Evolutionary conservation across 164 flowering plant species (phyloP), one percentile per base, ranked within the genome.

Genomic region (Tinospora cordifolia): DNA sequence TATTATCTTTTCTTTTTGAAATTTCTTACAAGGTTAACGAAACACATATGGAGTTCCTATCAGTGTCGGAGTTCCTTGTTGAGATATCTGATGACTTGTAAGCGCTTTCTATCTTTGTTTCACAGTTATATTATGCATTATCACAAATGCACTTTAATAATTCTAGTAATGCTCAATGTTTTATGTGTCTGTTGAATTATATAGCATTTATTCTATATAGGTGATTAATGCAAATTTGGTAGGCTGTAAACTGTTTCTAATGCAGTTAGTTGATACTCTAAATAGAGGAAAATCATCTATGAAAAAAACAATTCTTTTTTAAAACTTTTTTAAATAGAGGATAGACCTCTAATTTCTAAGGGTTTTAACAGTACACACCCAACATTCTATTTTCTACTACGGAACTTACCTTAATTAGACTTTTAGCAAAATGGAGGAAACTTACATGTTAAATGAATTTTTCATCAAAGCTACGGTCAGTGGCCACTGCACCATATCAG

Each of bases 21-120:
- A 77, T 77, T 8, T 80, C 65, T 78, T 8, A 79, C 66, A 80
- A 93, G 98, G 97, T 90, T 51, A 83, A 87, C 83, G 92, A 94
- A 63, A 64, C 85, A 83, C 92, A 88, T 73, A 91, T 94, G 97
- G 90, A 90, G 46, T 94, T 94, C 73, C 80, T 94, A 22, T 90
- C 96, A 68, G 78, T 85, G 73, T 94, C 98, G 40, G 98, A 94
- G 67, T 89, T 89, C 75, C 87, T 94, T 44, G 98, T 94, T 25
- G 98, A 93, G 81, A 73, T 90, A 59, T 83, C 97, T 69, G 97
- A 93, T 84, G 98, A 93, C 77, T 77, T 93, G 98, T 93, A 78
- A 87, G 98, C 79, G 36, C 57, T 54, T 64, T 15, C 25, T 63
- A 47, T 27, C 22, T 41, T 63, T 67, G 46, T 26, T 57, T 66